phyloP scores from a whole-genome alignment of 495 filamentous ascomycete genomes.

The Penicillium nucicola region DNA sequence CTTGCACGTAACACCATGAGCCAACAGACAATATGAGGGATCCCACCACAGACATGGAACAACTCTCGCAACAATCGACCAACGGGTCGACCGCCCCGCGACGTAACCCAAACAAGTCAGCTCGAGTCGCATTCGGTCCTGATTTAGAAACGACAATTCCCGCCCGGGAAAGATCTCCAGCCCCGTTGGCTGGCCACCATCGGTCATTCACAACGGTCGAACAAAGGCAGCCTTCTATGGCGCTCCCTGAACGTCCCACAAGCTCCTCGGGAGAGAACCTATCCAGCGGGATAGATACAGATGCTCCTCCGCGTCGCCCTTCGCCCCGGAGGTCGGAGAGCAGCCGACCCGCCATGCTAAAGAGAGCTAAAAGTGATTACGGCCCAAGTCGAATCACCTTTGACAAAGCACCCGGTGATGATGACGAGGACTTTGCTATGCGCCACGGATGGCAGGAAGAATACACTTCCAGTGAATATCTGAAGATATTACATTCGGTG shows the following conservation, averaged over 20 bases:
- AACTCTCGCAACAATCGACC: slow-evolving; percentile 24
- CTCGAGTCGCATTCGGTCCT: slow-evolving; percentile 45
- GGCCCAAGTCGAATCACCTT: slow-evolving; percentile 43
- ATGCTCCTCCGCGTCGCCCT: slow-evolving; percentile 23
- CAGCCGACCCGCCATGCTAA: slow-evolving; percentile 54
- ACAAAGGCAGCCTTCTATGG: slow-evolving; percentile 21
- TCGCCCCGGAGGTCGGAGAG: slow-evolving; percentile 32
- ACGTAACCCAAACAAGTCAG: slow-evolving; percentile 34
- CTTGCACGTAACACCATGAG: slow-evolving; percentile 34
- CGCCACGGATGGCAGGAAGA: slow-evolving; percentile 63
- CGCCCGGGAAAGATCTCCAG: slow-evolving; percentile 40
- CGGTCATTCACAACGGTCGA: slow-evolving; percentile 40
- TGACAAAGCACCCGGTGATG: slow-evolving; percentile 31
- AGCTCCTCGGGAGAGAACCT: slow-evolving; percentile 35
- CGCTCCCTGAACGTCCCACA: slow-evolving; percentile 27
- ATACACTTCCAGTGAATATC: slow-evolving; percentile 56
- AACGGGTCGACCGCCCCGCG: slow-evolving; percentile 34
- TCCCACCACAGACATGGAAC: slow-evolving; percentile 39
- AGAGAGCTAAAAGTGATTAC: slow-evolving; percentile 72
- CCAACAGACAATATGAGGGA: slow-evolving; percentile 38
- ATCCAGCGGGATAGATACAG: slow-evolving; percentile 4
- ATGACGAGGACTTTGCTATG: slow-evolving; percentile 53
- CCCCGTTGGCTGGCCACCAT: slow-evolving; percentile 34
- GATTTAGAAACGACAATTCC: slow-evolving; percentile 43
- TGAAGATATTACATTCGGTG: slow-evolving; percentile 57